These are phyloP conservation scores for Peniophora sp. DNA, from an alignment of 1,284 basidiomycete genomes.

Conservation along the genomic window DNA sequence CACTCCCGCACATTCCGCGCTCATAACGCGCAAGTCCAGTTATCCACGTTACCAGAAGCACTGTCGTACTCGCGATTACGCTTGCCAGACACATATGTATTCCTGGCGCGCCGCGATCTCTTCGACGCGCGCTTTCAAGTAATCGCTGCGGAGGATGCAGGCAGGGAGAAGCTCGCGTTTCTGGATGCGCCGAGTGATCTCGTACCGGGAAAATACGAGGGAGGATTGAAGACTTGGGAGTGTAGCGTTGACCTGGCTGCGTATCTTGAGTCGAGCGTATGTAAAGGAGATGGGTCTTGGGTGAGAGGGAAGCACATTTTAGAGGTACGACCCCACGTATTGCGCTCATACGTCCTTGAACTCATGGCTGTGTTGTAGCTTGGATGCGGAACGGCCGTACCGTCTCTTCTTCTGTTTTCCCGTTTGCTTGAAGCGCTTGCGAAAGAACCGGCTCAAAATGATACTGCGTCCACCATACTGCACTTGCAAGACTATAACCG, in stretches of 20 bases:
- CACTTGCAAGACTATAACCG: constrained; percentile 93
- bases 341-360: neutral
- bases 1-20: neutral
- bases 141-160: constrained; percentile 37
- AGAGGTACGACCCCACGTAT: constrained; percentile 40
- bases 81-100: constrained; percentile 31
- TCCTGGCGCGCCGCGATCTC: constrained; percentile 73
- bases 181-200: constrained; percentile 85
- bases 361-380: constrained; percentile 40
- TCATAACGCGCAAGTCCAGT: constrained; percentile 25
- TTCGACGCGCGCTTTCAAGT: constrained; percentile 94
- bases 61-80: constrained; percentile 57
- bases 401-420: constrained; percentile 68
- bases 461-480: constrained; percentile 39
- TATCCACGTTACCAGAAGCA: constrained; percentile 41
- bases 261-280: constrained; percentile 34
- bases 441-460: constrained; percentile 5
- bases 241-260: constrained; percentile 84
- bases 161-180: constrained; percentile 36
- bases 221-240: constrained; percentile 97
- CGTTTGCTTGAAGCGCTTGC: constrained; percentile 41
- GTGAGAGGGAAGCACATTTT: constrained; percentile 44
- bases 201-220: constrained; percentile 90
- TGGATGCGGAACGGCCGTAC: constrained; percentile 90
- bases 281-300: constrained; percentile 9